These are phyloP conservation scores for Stenogyne calaminthoides DNA, from an alignment of 305 asterid species.

Conservation along the genomic window DNA sequence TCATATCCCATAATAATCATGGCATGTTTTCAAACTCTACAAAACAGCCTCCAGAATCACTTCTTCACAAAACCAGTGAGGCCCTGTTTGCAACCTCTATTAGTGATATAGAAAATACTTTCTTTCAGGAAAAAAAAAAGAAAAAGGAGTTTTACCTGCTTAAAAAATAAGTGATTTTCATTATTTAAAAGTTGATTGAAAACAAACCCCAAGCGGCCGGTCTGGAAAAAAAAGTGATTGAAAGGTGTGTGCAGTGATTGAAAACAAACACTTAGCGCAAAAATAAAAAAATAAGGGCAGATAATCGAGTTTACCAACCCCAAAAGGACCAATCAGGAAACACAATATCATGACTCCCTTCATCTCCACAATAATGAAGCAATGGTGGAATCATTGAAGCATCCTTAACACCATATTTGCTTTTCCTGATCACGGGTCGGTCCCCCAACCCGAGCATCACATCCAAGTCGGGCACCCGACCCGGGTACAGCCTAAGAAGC, in stretches of 20 bases:
- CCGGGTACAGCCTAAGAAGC: constrained; percentile 79
- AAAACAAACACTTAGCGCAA: neutral
- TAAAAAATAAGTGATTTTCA: too few species aligned
- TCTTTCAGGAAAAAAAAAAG: too few species aligned
- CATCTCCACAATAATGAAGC: constrained; percentile 74
- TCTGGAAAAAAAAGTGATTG: too few species aligned
- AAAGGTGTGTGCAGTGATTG: too few species aligned
- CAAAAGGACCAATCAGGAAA: constrained; percentile 98
- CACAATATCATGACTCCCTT: constrained; percentile 60
- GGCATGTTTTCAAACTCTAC: too few species aligned
- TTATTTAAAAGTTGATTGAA: too few species aligned
- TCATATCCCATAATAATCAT: neutral
- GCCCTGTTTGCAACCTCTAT: too few species aligned
- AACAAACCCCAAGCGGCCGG: too few species aligned
- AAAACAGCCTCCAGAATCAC: too few species aligned
- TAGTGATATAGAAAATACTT: too few species aligned
- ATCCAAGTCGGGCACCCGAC: constrained; percentile 68
- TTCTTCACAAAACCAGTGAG: too few species aligned
- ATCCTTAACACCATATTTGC: constrained; percentile 27
- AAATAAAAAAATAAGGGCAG: neutral
- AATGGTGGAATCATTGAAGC: constrained; percentile 62
- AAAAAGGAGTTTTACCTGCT: too few species aligned
- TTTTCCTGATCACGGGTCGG: constrained; percentile 48
- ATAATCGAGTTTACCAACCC: constrained; percentile 79
- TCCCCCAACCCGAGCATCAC: constrained; percentile 69